Percentiles rank a stretch among this genome's conserved stretches.
Conservation (phyloP, 805 yeast genomes). For the Cephaloascus albidus region DNA sequence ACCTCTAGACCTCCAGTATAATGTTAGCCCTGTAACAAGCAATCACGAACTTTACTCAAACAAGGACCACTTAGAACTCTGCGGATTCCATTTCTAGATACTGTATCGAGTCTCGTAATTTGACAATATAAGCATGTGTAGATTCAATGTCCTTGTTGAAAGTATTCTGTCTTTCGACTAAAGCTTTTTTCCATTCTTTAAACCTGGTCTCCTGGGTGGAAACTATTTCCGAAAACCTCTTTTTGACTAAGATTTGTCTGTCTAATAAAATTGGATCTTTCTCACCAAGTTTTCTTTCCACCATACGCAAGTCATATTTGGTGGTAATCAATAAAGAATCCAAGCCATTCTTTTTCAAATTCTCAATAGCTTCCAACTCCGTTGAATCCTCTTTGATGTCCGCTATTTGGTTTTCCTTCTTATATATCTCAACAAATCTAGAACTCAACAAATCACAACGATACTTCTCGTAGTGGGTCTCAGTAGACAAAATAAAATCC, state of each 20-base stretch:
- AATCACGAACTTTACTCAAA: background rate
- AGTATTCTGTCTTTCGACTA: constrained; percentile 44
- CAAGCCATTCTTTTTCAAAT: constrained; percentile 12
- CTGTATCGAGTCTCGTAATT: constrained; percentile 20
- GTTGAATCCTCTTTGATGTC: background rate
- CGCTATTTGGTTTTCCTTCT: constrained; percentile 6
- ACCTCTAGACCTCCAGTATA: too few species aligned
- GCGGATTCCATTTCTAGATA: constrained; percentile 1
- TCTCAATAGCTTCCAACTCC: background rate
- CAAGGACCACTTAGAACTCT: background rate
- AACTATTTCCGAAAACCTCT: constrained; percentile 32
- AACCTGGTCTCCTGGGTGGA: constrained; percentile 45
- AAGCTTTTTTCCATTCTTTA: constrained; percentile 50
- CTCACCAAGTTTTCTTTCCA: constrained; percentile 29
- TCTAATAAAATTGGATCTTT: constrained; percentile 38
- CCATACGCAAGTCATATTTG: constrained; percentile 18
- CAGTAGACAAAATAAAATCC: constrained; percentile 71
- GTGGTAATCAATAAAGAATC: constrained; percentile 29
- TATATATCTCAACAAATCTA: constrained; percentile 21
- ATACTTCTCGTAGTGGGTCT: constrained; percentile 65
- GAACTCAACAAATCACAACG: constrained; percentile 48
- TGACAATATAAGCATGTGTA: constrained; percentile 23
- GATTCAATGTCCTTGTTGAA: constrained; percentile 46
- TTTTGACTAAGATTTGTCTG: constrained; percentile 31
- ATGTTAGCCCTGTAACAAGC: background rate